Evolutionary conservation across 768 basidiomycete genomes (phyloP).

Genomic region (Neoboletus magnificus): DNA sequence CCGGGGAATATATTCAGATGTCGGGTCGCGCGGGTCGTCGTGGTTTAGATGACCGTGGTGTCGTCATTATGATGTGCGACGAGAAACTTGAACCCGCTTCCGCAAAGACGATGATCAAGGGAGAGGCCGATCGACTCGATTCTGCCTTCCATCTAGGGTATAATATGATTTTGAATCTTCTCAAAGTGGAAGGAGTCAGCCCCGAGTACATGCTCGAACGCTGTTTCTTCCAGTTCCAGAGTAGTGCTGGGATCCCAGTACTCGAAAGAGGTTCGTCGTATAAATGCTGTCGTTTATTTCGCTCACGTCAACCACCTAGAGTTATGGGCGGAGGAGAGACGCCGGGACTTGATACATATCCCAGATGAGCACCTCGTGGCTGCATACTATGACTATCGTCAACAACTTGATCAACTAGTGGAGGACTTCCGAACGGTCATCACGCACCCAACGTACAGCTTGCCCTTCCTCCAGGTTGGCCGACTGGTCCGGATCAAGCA

Average conservation of each 20-base stretch:
- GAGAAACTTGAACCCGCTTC: slow-evolving; percentile 92
- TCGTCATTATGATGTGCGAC: slow-evolving; percentile 99
- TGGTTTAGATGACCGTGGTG: slow-evolving; percentile 96
- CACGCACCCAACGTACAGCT: slow-evolving; percentile 91
- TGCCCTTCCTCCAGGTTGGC: slow-evolving; percentile 91
- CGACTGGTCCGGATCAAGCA: slow-evolving; percentile 90
- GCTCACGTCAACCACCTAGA: slow-evolving; percentile 45
- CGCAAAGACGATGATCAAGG: slow-evolving; percentile 97
- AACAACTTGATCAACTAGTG: slow-evolving; percentile 86
- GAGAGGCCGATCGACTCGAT: slow-evolving; percentile 93
- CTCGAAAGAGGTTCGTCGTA: slow-evolving; percentile 70
- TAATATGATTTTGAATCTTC: slow-evolving; percentile 97
- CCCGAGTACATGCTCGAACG: slow-evolving; percentile 98
- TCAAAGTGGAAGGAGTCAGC: slow-evolving; percentile 97
- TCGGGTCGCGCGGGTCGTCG: slow-evolving; percentile 96
- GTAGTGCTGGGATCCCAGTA: slow-evolving; percentile 81
- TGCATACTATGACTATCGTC: slow-evolving; percentile 90
- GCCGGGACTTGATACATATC: slow-evolving; percentile 61
- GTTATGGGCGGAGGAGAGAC: slow-evolving; percentile 66
- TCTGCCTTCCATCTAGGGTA: slow-evolving; percentile 99
- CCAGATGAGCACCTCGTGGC: slow-evolving; percentile 80
- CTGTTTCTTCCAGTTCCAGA: slow-evolving; percentile 99
- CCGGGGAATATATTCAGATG: slow-evolving; percentile 99
- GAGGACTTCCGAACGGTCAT: slow-evolving; percentile 89
- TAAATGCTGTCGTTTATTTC: not conserved